Evolutionary conservation across 2,329 filamentous ascomycete genomes (phyloP).

Genomic region (Diaporthe aspalathi): DNA sequence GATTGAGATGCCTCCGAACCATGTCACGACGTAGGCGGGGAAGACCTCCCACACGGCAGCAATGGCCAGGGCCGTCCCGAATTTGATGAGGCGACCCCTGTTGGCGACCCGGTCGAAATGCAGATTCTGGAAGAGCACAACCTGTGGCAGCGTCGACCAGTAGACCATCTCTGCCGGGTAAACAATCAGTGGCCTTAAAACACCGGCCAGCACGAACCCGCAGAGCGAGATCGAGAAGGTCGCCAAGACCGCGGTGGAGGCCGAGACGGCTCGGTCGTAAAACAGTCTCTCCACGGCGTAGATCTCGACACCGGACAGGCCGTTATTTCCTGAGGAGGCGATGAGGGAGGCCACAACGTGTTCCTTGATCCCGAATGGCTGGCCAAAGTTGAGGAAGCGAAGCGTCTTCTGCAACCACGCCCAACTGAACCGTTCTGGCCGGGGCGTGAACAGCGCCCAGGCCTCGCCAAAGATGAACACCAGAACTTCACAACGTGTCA

Average conservation of each 20-base stretch:
- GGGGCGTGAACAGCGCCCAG: not conserved
- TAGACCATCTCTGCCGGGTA: conserved; percentile 23
- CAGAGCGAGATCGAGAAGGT: conserved; percentile 13
- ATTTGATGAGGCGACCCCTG: conserved; percentile 11
- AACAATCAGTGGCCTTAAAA: conserved; percentile 6
- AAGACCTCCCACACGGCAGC: conserved; percentile 15
- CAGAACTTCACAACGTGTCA: not conserved
- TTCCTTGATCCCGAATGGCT: conserved; percentile 7
- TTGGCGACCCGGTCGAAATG: conserved; percentile 16
- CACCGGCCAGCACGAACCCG: conserved; percentile 5
- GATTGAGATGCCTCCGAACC: conserved; percentile 22
- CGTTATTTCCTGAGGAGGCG: conserved; percentile 5
- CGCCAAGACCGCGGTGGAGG: not conserved
- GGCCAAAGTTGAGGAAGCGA: conserved; percentile 9
- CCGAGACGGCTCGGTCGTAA: conserved; percentile 19
- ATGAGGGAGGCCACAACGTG: conserved; percentile 18
- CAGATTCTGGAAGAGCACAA: conserved; percentile 20
- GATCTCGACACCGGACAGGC: conserved; percentile 3
- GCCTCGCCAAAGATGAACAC: conserved; percentile 11
- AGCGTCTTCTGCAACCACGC: not conserved
- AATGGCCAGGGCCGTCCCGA: not conserved
- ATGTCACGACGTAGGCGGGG: not conserved
- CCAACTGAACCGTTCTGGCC: not conserved
- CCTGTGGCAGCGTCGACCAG: conserved; percentile 6
- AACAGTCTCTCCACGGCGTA: conserved; percentile 1